Percentiles rank a stretch among this genome's conserved stretches.
Evolutionary conservation across 2,329 filamentous ascomycete species (phyloP).

Genomic region (Cladosporium sp.): DNA sequence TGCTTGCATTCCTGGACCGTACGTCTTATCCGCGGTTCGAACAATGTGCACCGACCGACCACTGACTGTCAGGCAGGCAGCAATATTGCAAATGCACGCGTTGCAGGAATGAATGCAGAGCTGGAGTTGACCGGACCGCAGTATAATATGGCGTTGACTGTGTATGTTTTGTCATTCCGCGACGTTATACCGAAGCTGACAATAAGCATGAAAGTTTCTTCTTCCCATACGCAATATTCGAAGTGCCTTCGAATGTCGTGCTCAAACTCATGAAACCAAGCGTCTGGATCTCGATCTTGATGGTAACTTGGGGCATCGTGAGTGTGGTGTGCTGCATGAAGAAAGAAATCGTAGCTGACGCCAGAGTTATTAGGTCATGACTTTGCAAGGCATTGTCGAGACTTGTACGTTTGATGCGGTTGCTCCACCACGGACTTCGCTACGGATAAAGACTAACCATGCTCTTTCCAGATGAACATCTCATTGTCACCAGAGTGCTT

Average conservation of each 20-base stretch:
- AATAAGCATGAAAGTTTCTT: conserved; percentile 38
- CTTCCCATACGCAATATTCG: conserved; percentile 49
- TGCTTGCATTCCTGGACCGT: conserved; percentile 49
- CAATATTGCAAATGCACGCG: conserved; percentile 36
- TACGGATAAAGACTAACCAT: not conserved
- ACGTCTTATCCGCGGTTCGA: not conserved
- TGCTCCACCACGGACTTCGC: conserved; percentile 1
- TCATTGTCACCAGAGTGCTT: conserved; percentile 25
- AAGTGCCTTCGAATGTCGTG: conserved; percentile 46
- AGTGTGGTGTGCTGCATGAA: conserved; percentile 47
- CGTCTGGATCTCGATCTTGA: conserved; percentile 37
- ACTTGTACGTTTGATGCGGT: conserved; percentile 28
- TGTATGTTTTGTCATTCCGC: conserved; percentile 21
- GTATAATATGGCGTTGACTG: conserved; percentile 37
- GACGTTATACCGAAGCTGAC: not conserved
- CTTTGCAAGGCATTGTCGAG: conserved; percentile 36
- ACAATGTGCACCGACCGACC: not conserved
- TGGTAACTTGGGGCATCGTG: conserved; percentile 36
- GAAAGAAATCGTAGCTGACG: conserved; percentile 45
- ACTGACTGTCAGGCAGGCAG: not conserved
- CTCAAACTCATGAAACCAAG: conserved; percentile 48
- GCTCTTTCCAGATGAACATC: conserved; percentile 23
- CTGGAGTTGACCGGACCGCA: conserved; percentile 23
- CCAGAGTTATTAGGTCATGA: conserved; percentile 37
- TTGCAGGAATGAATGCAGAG: conserved; percentile 40